These are phyloP conservation scores for Umbilicus rupestris DNA, from an alignment of 164 flowering plant genomes.

Conservation along the genomic window DNA sequence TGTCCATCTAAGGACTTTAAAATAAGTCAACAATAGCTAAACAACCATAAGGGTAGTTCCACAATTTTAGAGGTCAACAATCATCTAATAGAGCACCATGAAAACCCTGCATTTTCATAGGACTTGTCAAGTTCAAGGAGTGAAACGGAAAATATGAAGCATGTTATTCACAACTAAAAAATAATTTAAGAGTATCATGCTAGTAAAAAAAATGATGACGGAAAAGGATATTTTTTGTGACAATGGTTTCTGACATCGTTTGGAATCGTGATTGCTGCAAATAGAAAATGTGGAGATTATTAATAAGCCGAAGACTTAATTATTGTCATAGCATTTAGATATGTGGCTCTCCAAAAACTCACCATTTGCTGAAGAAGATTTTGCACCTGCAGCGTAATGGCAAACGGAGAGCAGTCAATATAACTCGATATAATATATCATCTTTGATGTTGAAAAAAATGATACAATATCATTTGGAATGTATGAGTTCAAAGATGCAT, in stretches of 20 bases:
- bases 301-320: not conserved
- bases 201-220: not conserved
- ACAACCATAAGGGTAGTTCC: not conserved
- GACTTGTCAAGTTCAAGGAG: not conserved
- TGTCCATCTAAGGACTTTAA: no score
- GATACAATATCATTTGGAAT: not conserved
- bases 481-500: not conserved
- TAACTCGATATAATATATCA: not conserved
- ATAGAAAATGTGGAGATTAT: not conserved
- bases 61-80: not conserved
- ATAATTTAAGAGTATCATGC: not conserved
- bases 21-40: not conserved
- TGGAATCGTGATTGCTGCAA: constrained; percentile 94
- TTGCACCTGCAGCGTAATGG: constrained; percentile 17
- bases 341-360: constrained; percentile 18
- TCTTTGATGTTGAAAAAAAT: not conserved
- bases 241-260: constrained; percentile 77
- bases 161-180: not conserved
- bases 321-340: not conserved
- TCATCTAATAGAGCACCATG: not conserved
- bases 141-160: not conserved
- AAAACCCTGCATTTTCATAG: not conserved
- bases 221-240: constrained; percentile 85
- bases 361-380: constrained; percentile 86
- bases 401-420: not conserved